Conservation (phyloP, 805 yeast species). For the Monosporozyma aerobia region DNA sequence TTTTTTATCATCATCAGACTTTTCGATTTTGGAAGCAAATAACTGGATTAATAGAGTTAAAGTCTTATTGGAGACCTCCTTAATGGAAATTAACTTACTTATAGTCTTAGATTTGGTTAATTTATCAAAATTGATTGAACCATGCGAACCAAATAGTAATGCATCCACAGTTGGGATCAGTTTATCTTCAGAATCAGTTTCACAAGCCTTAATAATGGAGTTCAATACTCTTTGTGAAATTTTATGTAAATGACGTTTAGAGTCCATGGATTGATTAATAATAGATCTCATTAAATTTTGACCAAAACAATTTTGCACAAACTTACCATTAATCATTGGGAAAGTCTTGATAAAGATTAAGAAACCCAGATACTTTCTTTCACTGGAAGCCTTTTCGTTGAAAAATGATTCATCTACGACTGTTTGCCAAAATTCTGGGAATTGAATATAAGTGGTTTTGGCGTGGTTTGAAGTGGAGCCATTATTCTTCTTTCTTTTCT, state of each 20-base stretch:
- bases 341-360: conserved; percentile 53
- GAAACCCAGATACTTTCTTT: conserved; percentile 80
- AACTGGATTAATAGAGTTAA: conserved; percentile 19
- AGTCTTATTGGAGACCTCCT: conserved; percentile 10
- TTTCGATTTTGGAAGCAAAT: conserved; percentile 6
- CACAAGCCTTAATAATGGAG: conserved; percentile 34
- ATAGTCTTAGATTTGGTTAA: conserved; percentile 65
- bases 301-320: conserved; percentile 36
- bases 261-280: conserved; percentile 65
- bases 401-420: conserved; percentile 77
- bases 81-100: conserved; percentile 33
- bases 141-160: conserved; percentile 38
- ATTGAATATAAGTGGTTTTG: conserved; percentile 25
- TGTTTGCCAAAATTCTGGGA: conserved; percentile 68
- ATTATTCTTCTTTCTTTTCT: conserved; percentile 35
- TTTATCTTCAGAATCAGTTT: conserved; percentile 29
- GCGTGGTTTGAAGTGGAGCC: conserved; percentile 16
- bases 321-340: conserved; percentile 16
- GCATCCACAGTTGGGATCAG: conserved; percentile 27
- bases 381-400: conserved; percentile 67
- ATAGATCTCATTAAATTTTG: conserved; percentile 63
- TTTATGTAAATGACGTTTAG: conserved; percentile 56
- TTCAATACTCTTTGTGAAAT: conserved; percentile 48
- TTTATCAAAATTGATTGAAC: conserved; percentile 64
- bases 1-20: conserved; percentile 7